Evolutionary conservation across 805 yeast species (phyloP), one percentile per base, ranked within the genome.

Genomic region (Starmerella powellii): DNA sequence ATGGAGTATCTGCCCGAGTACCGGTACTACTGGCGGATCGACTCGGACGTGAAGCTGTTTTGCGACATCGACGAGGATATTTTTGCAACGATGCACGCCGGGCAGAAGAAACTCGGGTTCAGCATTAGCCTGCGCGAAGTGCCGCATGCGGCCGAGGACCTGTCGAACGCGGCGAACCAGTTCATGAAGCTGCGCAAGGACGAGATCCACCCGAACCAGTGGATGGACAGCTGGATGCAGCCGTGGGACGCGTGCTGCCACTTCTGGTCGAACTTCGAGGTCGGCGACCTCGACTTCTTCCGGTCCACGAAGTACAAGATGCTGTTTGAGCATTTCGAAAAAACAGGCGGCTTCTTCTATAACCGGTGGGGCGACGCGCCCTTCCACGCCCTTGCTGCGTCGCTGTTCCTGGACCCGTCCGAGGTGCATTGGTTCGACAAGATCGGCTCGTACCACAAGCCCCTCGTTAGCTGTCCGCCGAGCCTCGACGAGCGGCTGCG

Each of bases 301-400:
- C 67, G 71, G 33, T 74, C 81, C 18, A 69, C 72, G 4, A 58
- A 68, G 17, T 91, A 88, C 61, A 68, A 74, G 38, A 66, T 67
- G 20, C 87, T 78, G 58, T 84, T 83, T 59, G 63, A 76, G 31
- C 72, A 66, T 51, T 61, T 88, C 37, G 96, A 91, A 42, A 38
- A 60, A 6, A 64, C 76, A 3, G 84, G 87, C 10, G 96, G 97
- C 0, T 87, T 88, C 56, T 86, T 77, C 70, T 70, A 72, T 41
- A 95, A 91, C 59, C 66, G 98, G 55, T 88, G 97, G 97, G 97
- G 97, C 2, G 97, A 88, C 67, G 95, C 96, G 0, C 95, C 96
- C 0, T 77, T 88, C 4, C 96, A 86, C 59, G 79, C 95, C 0
- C 61, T 91, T 18, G 97, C 93, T 0, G 73, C 81, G 4, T 88